Base-by-base conservation (phyloP, 2,329 filamentous ascomycete species). In the Ophiostoma populinum region DNA sequence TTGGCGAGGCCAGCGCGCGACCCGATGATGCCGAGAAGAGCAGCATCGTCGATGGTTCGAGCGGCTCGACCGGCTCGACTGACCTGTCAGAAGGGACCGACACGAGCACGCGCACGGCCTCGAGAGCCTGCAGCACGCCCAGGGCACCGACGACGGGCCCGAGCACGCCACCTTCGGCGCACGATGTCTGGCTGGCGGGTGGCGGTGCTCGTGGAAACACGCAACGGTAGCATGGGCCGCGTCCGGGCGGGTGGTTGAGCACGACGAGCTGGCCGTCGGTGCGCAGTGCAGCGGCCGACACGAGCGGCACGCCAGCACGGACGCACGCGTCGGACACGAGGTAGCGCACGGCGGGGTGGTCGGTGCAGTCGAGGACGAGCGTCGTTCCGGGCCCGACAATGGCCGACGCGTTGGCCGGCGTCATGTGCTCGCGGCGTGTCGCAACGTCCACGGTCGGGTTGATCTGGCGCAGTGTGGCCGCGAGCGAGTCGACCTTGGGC, bases 111-210 rank as follows among this genome's bases (percentile, higher is more conserved):
- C 92, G 90, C 47, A 95, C 75, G 0, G 82, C 75, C 56, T 95
- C 85, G 2, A 92, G 61, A 0, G 90, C 87, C 58, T 95, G 90
- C 37, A 95, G 57, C 0, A 93, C 75, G 7, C 90, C 90, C 82
- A 98, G 94, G 1, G 75, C 67, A 0, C 90, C 90, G 0, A 98
- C 90, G 0, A 94, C 85, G 0, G 90, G 86, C 0, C 90, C 90
- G 2, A 98, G 49, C 7, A 98, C 85, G 0, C 90, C 90, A 8
- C 86, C 87, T 51, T 98, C 90, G 26, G 86, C 83, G 49, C 90
- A 98, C 40, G 77, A 83, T 2, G 82, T 65, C 1, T 94, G 77
- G 38, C 72, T 83, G 27, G 80, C 80, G 1, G 81, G 70, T 0
- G 87, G 85, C 0, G 90, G 86, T 0, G 90, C 86, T 24, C 68